Percentiles rank a stretch among this genome's conserved stretches.
Evolutionary conservation across 257 asterid species (phyloP).

Genomic region (Solanum neorickii): DNA sequence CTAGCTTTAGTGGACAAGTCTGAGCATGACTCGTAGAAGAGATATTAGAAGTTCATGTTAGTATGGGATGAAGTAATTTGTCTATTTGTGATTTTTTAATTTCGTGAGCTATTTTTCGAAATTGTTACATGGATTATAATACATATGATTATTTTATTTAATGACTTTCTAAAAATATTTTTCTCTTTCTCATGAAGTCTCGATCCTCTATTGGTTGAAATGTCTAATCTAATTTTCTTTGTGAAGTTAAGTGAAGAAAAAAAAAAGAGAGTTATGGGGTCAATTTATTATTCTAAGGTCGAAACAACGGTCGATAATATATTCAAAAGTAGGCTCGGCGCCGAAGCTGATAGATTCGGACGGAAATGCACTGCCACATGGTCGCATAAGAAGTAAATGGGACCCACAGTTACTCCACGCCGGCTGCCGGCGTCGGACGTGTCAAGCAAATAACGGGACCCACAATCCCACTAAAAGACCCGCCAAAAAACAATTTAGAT

Average conservation of each 20-base stretch:
- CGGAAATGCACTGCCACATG: neutral
- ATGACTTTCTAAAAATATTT: neutral
- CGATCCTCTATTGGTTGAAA: neutral
- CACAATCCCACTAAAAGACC: constrained; percentile 3
- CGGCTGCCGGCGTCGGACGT: constrained; percentile 36
- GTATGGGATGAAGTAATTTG: neutral
- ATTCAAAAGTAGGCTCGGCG: neutral
- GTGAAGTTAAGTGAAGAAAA: neutral
- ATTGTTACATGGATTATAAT: too few species aligned
- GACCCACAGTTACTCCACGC: constrained; percentile 16
- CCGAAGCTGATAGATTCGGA: constrained; percentile 8
- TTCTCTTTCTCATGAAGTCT: neutral
- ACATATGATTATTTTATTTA: neutral
- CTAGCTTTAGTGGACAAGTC: neutral
- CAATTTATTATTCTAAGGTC: neutral
- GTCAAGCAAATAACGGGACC: neutral
- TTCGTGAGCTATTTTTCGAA: neutral
- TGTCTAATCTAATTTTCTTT: neutral
- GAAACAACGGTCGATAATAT: neutral
- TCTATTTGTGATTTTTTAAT: neutral
- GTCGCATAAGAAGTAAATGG: neutral
- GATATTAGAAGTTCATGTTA: neutral
- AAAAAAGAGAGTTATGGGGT: neutral
- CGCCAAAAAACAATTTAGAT: constrained; percentile 1
- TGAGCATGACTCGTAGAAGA: neutral